A percentile compares a stretch with the other conserved stretches of the same genome.
Conservation (phyloP, 2,329 filamentous ascomycete species). For the Talaromyces sp. region DNA sequence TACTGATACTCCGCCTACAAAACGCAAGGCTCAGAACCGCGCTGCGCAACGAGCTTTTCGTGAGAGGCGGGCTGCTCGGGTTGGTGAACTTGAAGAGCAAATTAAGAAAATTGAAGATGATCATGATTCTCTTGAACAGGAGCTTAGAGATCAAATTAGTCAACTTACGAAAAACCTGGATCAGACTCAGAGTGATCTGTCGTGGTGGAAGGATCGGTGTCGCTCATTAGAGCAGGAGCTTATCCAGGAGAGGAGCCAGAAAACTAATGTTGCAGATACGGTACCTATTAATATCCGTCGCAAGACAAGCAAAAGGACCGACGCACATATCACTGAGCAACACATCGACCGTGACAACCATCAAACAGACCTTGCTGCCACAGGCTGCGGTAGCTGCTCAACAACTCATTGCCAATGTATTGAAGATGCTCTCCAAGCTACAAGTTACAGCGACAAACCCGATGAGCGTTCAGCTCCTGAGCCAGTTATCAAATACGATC, state of each 20-base stretch:
- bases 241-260: conserved; percentile 43
- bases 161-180: conserved; percentile 65
- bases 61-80: conserved; percentile 79
- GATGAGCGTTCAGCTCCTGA: conserved; percentile 54
- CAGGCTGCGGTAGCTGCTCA: conserved; percentile 67
- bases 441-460: conserved; percentile 30
- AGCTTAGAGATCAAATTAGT: conserved; percentile 56
- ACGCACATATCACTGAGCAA: not conserved
- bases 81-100: conserved; percentile 64
- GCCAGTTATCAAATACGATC: conserved; percentile 46
- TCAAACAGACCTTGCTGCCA: conserved; percentile 31
- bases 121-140: conserved; percentile 45
- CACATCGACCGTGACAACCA: conserved; percentile 15
- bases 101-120: conserved; percentile 50
- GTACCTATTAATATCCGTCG: conserved; percentile 19
- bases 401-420: conserved; percentile 63
- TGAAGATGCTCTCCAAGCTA: conserved; percentile 54
- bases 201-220: conserved; percentile 54
- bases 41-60: conserved; percentile 88
- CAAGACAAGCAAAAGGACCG: conserved; percentile 19
- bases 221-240: conserved; percentile 63
- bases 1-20: conserved; percentile 87
- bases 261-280: conserved; percentile 24
- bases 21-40: conserved; percentile 91
- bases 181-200: conserved; percentile 57